Base-by-base conservation (phyloP, 225 moss, liverwort and hornwort genomes). In the Asterella californica region DNA sequence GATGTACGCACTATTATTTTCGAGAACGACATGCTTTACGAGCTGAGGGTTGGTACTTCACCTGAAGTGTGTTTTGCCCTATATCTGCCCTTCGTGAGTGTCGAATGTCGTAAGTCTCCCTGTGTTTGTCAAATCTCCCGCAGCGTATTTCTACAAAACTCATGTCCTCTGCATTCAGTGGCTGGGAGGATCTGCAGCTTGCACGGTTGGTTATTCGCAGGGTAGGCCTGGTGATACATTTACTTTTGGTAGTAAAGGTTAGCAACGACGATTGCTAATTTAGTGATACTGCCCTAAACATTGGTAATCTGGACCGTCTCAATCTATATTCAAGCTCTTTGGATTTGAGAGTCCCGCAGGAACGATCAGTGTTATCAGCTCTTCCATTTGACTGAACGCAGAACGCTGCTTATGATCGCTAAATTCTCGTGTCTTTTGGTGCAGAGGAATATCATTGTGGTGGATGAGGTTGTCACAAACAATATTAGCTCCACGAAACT, bases 401-500 rank as follows among this genome's bases (percentile, higher is more conserved):
- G 47, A 25, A 48, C 15, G 0, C 10, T 47, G 61, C n/a, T 27
- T 61, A 9, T 27, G 0, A 61, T 21, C 27, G 61, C 10, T 10
- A 10, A 0, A 61, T 61, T 61, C 24, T 61, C 61, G 19, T 38
- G 27, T 55, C 62, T 46, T 52, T 46, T 1, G 60, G 59, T 83
- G 79, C 93, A 95, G 97, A 92, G 86, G 79, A 91, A 88, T 78
- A 88, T 93, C 47, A 62, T 91, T 76, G 65, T 99, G 77, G 92
- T 95, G 74, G 92, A 99, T 86, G 93, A 92, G 66, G 78, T 87
- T 72, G 81, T 93, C 76, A 81, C 90, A 77, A 95, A 91, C 80
- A 89, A 95, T 74, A 89, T 99, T 76, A 95, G 93, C 87, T 87
- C 97, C 67, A 90, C 97, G 73, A 91, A 84, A 79, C 72, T 93